Base-by-base conservation (phyloP, 169 alveolate genomes). In the Hepatocystis sp. region DNA sequence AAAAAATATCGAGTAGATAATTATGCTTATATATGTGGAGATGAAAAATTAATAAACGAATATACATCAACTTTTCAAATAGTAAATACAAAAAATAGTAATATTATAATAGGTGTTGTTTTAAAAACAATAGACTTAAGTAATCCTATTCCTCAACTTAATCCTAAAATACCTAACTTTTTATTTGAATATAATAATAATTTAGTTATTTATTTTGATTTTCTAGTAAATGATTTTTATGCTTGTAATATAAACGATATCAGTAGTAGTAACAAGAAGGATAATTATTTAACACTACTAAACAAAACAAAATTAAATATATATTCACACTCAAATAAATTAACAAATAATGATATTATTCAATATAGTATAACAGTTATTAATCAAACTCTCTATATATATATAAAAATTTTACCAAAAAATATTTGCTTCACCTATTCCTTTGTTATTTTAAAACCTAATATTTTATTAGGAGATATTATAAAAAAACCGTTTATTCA, bases 161-260 rank as follows among this genome's bases (percentile, higher is more conserved):
- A 67, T 67, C 44, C 44, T 56, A 76, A 76, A 76, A 58, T 58
- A 32, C 32, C 78, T 40, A 36, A 19, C n/a, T 2, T 36, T 7
- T 58, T 76, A 46, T 30, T 30, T n/a, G 56, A 58, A 58, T 15
- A 40, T 17, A 42, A 36, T 25, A 55, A 76, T 2, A 25, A 58
- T 1, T 51, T 76, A 36, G 88, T 46, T 10, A 76, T 76, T 19
- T 76, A 76, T 17, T 76, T 76, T 58, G 88, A 76, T 17, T 76
- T 76, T 58, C 58, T 76, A 44, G 88, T 76, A 44, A 76, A 76
- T 30, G 88, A 76, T 76, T 76, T 76, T 58, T 76, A 76, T 36
- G 78, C 23, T 28, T 76, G 88, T 39, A 76, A 58, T 52, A 19
- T 76, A 56, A 47, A 17, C 19, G 76, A 76, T 39, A 58, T n/a